A percentile compares a stretch with the other conserved stretches of the same genome.
These are phyloP conservation scores for Rhododendron molle DNA, from an alignment of 148 eudicot genomes.

Conservation along the genomic window DNA sequence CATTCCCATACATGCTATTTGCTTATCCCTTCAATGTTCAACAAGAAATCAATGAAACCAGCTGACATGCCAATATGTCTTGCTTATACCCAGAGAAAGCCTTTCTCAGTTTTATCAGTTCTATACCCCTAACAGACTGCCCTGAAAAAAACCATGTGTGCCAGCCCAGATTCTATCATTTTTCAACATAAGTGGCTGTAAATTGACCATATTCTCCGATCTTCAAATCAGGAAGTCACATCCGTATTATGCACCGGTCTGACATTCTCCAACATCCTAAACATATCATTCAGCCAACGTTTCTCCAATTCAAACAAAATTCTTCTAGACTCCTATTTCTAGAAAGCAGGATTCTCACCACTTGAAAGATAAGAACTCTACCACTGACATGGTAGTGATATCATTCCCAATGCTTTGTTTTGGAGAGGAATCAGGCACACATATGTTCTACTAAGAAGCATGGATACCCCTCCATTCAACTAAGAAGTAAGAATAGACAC, in stretches of 20 bases:
- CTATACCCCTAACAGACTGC: background rate
- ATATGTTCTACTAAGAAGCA: background rate
- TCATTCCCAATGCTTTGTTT: background rate
- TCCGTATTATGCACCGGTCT: background rate
- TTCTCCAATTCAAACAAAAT: background rate
- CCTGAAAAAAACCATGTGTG: background rate
- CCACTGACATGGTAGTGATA: background rate
- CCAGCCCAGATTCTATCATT: background rate
- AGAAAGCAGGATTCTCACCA: background rate
- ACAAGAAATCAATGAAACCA: background rate
- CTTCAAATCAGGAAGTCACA: background rate
- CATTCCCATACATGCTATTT: background rate
- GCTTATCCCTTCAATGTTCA: background rate
- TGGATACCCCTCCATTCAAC: background rate
- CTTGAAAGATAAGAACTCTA: background rate
- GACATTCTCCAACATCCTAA: background rate
- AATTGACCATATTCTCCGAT: background rate
- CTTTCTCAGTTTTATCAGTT: background rate
- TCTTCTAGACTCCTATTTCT: background rate
- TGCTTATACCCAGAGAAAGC: background rate
- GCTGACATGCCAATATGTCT: background rate
- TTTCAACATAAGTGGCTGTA: background rate
- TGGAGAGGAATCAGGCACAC: background rate
- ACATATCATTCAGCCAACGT: background rate
- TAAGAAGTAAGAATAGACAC: background rate